Evolutionary conservation across 768 basidiomycete genomes (phyloP), one percentile per base, ranked within the genome.

Genomic region (Lactifluus subvellereus): DNA sequence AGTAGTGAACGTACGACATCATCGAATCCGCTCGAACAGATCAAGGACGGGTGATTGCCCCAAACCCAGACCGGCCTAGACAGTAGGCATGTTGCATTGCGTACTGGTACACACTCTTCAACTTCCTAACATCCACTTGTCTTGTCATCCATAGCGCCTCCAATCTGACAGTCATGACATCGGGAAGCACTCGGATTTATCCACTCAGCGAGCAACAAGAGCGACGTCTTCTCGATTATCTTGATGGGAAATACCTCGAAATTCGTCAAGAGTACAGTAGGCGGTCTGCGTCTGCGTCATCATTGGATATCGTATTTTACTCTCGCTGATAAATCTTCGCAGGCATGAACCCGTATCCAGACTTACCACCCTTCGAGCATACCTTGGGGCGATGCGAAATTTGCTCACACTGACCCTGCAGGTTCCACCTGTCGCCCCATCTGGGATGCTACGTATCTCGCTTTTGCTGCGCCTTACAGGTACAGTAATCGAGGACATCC

Each of bases 371-470:
- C 76, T 91, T 18, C 61, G 77, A 0, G 69, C 78, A 6, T 92
- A 89, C 67, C 80, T 92, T 35, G 77, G 78, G 32, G 81, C 83
- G 3, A 77, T 80, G 35, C 84, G 81, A 22, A 75, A 74, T 52
- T 74, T 91, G 20, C 74, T 91, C 11, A 77, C 80, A 0, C 70
- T 92, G 52, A 78, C 89, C 47, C 76, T 91, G 20, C 88, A 85
- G 69, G 87, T 91, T 54, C 90, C 89, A 0, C 89, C 90, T 13
- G 71, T 88, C 16, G 83, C 84, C 20, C 85, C 87, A 0, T 90
- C 89, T 3, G 82, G 85, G 4, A 75, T 83, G 14, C 77, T 91
- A 4, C 83, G 90, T 9, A 84, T 78, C 8, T 77, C 84, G 2
- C 83, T 84, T 62, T 77, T 91, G n/a, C 82, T 92, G 27, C 85